Evolutionary conservation across 2,329 filamentous ascomycete species (phyloP).

Genomic region (Tolypocladium inflatum): DNA sequence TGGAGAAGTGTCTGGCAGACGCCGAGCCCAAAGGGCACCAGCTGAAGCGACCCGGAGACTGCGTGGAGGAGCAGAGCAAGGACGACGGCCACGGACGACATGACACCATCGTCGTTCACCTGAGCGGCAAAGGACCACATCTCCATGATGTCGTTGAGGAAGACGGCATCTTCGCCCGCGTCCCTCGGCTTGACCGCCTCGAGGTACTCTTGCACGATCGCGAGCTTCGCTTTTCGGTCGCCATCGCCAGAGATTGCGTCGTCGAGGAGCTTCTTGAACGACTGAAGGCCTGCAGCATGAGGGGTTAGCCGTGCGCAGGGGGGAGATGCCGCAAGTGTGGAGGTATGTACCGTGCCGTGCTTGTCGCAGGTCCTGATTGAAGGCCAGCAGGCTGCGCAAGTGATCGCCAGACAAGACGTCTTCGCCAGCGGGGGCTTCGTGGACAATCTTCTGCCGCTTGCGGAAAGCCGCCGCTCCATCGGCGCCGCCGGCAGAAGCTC

Average conservation of each 20-base stretch:
- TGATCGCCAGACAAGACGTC: conserved; percentile 56
- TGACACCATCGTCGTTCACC: conserved; percentile 68
- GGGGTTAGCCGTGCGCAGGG: neutral
- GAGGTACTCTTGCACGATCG: conserved; percentile 62
- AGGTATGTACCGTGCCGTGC: conserved; percentile 51
- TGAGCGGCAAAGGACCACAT: conserved; percentile 79
- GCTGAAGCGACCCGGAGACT: conserved; percentile 63
- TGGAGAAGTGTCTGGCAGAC: conserved; percentile 77
- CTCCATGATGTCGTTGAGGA: conserved; percentile 72
- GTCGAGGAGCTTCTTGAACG: conserved; percentile 64
- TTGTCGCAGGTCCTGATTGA: conserved; percentile 59
- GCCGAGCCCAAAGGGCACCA: conserved; percentile 64
- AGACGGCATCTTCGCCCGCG: conserved; percentile 40
- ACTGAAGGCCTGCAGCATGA: conserved; percentile 45
- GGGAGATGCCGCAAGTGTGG: neutral
- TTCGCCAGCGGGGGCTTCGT: conserved; percentile 49
- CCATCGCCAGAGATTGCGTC: conserved; percentile 43
- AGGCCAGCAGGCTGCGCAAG: conserved; percentile 57
- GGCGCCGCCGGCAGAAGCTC: conserved; percentile 25
- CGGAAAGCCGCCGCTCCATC: conserved; percentile 32
- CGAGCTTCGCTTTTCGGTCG: conserved; percentile 30
- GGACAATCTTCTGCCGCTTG: conserved; percentile 47
- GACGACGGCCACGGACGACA: conserved; percentile 72
- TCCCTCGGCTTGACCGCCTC: conserved; percentile 41
- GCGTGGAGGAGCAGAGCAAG: conserved; percentile 74